Conservation (phyloP, 208 protist genomes). For the Crithidia fasciculata region DNA sequence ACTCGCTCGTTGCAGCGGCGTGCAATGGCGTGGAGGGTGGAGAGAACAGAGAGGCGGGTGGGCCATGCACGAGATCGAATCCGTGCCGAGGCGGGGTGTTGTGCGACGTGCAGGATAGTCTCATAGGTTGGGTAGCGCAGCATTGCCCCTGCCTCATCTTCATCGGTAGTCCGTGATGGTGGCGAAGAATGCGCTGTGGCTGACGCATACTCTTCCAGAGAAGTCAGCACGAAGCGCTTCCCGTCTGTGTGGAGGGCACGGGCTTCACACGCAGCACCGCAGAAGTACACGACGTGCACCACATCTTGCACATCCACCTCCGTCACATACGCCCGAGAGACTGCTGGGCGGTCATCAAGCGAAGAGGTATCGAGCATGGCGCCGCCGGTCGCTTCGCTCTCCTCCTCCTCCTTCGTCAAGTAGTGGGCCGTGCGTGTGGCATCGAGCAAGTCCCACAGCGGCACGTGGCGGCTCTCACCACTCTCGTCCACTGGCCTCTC, state of each 20-base stretch:
- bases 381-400: no score
- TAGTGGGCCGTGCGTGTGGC: background rate
- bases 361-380: no score
- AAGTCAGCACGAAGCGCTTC: constrained; percentile 24
- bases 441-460: constrained; percentile 9
- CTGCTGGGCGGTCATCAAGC: no score
- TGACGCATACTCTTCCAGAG: no score
- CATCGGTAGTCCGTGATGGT: background rate
- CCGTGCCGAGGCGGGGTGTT: constrained; percentile 11
- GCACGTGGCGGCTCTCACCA: no score
- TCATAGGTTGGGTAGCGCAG: constrained; percentile 23
- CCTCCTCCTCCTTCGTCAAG: no score
- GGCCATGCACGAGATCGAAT: constrained; percentile 30
- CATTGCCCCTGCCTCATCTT: background rate
- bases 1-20: constrained; percentile 51
- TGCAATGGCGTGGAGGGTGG: constrained; percentile 42
- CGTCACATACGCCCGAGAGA: background rate
- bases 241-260: constrained; percentile 24
- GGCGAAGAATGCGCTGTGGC: no score
- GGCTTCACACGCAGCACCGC: constrained; percentile 12
- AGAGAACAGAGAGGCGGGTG: constrained; percentile 27
- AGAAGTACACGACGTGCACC: constrained; percentile 31
- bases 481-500: no score
- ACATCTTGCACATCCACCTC: constrained; percentile 22
- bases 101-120: background rate